Conservation (phyloP, 192 early-diverging fungal genomes). For the Coemansia brasiliensis region DNA sequence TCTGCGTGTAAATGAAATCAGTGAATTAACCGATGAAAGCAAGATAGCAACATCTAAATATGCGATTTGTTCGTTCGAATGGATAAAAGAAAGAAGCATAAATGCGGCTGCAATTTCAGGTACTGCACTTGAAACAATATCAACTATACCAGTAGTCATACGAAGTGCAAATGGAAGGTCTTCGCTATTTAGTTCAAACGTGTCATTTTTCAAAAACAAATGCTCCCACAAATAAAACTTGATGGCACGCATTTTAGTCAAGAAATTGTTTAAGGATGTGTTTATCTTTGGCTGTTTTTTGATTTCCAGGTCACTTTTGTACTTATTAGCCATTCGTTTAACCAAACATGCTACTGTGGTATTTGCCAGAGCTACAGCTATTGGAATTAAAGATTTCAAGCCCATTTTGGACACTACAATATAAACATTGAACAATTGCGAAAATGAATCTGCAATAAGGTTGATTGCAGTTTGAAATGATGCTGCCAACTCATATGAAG, state of each 20-base stretch:
- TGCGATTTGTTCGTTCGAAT: conserved; percentile 13
- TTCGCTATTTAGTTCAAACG: not conserved
- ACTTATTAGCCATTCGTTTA: not conserved
- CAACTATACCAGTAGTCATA: not conserved
- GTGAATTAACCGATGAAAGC: conserved; percentile 10
- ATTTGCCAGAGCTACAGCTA: conserved; percentile 9
- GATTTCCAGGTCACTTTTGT: not conserved
- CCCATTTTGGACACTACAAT: conserved; percentile 15
- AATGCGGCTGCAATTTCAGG: conserved; percentile 57
- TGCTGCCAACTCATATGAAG: not conserved
- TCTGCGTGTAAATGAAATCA: conserved; percentile 4
- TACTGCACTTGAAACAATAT: conserved; percentile 10
- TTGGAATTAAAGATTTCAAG: conserved; percentile 16
- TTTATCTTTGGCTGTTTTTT: conserved; percentile 5
- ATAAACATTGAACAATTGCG: conserved; percentile 16
- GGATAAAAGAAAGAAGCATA: conserved; percentile 59
- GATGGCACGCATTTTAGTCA: conserved; percentile 57
- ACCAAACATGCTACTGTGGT: not conserved
- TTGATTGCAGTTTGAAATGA: not conserved
- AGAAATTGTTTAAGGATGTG: not conserved
- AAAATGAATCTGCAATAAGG: not conserved
- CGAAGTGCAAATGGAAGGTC: conserved; percentile 3
- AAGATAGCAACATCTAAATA: conserved; percentile 20
- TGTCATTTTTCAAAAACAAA: conserved; percentile 20
- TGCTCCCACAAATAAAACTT: conserved; percentile 67